phyloP scores from a whole-genome alignment of 331 rosid species.

The Malus hybrid region DNA sequence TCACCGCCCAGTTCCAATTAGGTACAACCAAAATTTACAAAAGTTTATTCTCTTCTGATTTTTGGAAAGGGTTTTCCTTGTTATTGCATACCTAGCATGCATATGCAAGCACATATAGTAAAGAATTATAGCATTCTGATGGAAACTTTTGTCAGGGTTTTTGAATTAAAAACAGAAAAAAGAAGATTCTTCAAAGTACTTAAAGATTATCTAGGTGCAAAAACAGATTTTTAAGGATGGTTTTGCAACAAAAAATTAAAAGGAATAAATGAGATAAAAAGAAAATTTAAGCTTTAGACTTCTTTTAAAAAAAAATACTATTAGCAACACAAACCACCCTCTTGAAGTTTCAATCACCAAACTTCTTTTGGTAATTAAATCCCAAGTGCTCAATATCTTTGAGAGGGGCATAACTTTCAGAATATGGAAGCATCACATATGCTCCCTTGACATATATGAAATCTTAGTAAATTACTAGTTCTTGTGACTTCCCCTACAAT shows the following conservation, averaged over 20 bases:
- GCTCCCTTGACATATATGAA: background rate
- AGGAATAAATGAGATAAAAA: background rate
- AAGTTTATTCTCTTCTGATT: background rate
- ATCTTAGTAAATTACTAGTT: background rate
- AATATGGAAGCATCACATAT: background rate
- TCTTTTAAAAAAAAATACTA: background rate
- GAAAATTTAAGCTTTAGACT: background rate
- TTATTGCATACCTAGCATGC: constrained; percentile 2
- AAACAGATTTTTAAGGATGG: background rate
- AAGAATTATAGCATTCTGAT: constrained; percentile 7
- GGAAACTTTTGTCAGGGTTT: constrained; percentile 10
- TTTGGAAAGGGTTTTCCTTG: background rate
- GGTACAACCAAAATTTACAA: constrained; percentile 5
- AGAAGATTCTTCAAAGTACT: background rate
- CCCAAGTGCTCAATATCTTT: background rate
- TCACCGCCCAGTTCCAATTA: constrained; percentile 1
- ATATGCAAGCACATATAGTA: constrained; percentile 4
- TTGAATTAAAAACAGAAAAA: background rate
- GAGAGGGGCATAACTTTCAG: background rate
- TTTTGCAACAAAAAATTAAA: background rate
- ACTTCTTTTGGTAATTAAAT: background rate
- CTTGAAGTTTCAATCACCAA: background rate
- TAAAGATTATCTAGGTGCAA: background rate
- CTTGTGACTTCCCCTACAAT: background rate
- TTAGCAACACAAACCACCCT: background rate